Evolutionary conservation across 2,329 filamentous ascomycete species (phyloP).

Genomic region (Aureobasidium musti): DNA sequence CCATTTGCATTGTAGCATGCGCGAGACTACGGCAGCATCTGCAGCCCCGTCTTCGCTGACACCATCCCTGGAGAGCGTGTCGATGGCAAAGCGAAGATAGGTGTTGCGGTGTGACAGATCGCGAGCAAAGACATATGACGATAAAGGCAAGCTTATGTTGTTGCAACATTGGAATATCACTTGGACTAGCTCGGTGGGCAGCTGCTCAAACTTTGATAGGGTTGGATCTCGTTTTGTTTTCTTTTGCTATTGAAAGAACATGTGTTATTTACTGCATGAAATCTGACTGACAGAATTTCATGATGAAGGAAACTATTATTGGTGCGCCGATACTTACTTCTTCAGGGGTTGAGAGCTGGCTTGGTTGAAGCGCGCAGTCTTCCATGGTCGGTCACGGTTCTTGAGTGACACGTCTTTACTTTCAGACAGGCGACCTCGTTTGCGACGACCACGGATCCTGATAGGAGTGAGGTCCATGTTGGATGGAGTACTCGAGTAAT

Average conservation of each 20-base stretch:
- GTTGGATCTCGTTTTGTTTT: slow-evolving; percentile 23
- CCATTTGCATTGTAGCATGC: slow-evolving; percentile 41
- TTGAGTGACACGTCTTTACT: not conserved
- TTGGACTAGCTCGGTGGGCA: slow-evolving; percentile 43
- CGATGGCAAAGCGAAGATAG: slow-evolving; percentile 36
- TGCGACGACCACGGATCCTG: slow-evolving; percentile 38
- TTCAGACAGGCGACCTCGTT: slow-evolving; percentile 15
- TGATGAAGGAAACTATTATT: slow-evolving; percentile 11
- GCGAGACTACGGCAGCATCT: slow-evolving; percentile 31
- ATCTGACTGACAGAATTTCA: slow-evolving; percentile 23
- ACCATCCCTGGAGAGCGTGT: slow-evolving; percentile 32
- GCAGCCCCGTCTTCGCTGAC: not conserved
- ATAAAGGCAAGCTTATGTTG: slow-evolving; percentile 40
- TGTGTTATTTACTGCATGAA: slow-evolving; percentile 29
- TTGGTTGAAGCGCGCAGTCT: slow-evolving; percentile 28
- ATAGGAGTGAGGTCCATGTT: slow-evolving; percentile 39
- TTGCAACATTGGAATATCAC: slow-evolving; percentile 40
- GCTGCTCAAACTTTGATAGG: slow-evolving; percentile 38
- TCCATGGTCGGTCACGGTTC: slow-evolving; percentile 17
- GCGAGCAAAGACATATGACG: slow-evolving; percentile 36
- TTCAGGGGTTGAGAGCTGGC: slow-evolving; percentile 23
- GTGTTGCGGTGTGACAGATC: slow-evolving; percentile 40
- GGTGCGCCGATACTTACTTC: slow-evolving; percentile 26
- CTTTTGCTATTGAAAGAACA: slow-evolving; percentile 22
- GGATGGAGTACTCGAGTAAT: slow-evolving; percentile 5